These are phyloP conservation scores for Thelonectria discophora DNA, from an alignment of 2,329 filamentous ascomycete genomes.

Conservation along the genomic window DNA sequence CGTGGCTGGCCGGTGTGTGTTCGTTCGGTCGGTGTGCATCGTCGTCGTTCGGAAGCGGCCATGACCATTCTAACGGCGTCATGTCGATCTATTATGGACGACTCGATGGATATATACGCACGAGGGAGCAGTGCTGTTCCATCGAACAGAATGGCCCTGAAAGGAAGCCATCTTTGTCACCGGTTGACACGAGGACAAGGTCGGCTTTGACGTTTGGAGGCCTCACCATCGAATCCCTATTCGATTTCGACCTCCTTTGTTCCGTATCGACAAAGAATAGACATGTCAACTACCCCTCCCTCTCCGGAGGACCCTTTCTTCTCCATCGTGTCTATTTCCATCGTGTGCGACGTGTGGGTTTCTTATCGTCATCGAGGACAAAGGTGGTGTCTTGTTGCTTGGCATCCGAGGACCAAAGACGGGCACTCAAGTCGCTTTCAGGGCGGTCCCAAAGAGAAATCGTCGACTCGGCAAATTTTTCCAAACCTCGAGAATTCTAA, in stretches of 20 bases:
- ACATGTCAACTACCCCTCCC: neutral
- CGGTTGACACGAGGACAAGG: conserved; percentile 4
- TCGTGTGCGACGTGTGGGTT: conserved; percentile 7
- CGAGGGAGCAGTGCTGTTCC: neutral
- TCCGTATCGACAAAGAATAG: neutral
- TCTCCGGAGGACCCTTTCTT: neutral
- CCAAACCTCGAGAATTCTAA: conserved; percentile 6
- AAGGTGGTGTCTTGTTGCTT: conserved; percentile 8
- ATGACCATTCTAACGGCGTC: neutral
- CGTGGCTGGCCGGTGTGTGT: conserved; percentile 3
- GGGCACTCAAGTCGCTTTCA: neutral
- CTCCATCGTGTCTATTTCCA: conserved; percentile 4
- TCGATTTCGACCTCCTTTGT: conserved; percentile 4
- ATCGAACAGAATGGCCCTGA: conserved; percentile 12
- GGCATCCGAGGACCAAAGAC: neutral
- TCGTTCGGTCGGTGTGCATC: conserved; percentile 21
- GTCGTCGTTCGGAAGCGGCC: conserved; percentile 12
- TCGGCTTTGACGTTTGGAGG: neutral
- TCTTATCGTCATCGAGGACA: conserved; percentile 5
- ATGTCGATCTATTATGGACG: conserved; percentile 13
- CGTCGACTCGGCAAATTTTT: neutral
- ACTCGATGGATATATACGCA: conserved; percentile 17
- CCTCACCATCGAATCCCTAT: neutral
- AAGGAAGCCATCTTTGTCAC: conserved; percentile 1
- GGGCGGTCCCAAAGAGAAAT: no score